Evolutionary conservation across 768 basidiomycete species (phyloP), one percentile per base, ranked within the genome.

Genomic region (Hemileccinum rubropunctum): DNA sequence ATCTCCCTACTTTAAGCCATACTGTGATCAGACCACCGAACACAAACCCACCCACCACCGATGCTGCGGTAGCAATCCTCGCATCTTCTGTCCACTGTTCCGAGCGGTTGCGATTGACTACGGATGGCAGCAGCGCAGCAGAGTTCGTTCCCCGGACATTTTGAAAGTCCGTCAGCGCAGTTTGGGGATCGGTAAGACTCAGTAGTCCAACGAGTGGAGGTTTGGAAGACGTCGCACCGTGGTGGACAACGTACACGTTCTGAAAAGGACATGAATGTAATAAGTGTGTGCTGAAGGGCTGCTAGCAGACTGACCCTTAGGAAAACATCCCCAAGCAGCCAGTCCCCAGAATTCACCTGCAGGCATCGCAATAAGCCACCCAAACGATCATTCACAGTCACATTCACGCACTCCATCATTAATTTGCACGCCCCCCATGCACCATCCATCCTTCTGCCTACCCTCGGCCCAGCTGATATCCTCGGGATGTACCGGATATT

Each of bases 321-420:
- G 49, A 81, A 82, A 15, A 73, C 69, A 46, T 80, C 80, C n/a
- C 81, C 82, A 17, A 82, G 69, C 6, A 84, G 67, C 80, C 81
- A 84, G 63, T 84, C 82, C 5, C 76, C 79, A 12, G 78, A 76
- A 54, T 73, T 69, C n/a, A 79, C 69, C 76, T 78, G 52, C 23
- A 23, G 27, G 4, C 34, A 12, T 30, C 18, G 20, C 28, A 30
- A 20, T 64, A 15, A 56, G 56, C 40, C 37, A n/a, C 18, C 27
- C 12, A 14, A n/a, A 36, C 14, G 21, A 1, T 0, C 14, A 1
- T 33, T 11, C 15, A 7, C 18, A 18, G 26, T n/a, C n/a, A n/a
- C 35, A 38, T 34, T 43, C 39, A 59, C 71, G 45, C 53, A 78
- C 80, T 28, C 59, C 61, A 59, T 82, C 76, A 49, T 78, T 81